phyloP scores from a whole-genome alignment of 169 alveolate genomes.

The Theileria luwenshuni region DNA sequence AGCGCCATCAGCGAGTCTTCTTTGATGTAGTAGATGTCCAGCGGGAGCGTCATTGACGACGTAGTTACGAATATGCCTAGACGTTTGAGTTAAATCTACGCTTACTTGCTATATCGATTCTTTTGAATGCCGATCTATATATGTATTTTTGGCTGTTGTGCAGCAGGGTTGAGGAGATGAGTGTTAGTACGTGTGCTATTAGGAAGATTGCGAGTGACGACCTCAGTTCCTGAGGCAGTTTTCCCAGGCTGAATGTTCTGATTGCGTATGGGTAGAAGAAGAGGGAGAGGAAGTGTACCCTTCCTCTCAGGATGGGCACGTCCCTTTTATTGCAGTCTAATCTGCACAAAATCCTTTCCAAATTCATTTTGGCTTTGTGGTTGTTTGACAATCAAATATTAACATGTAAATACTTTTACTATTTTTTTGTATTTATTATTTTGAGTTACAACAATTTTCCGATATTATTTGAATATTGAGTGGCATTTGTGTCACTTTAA shows the following conservation, averaged over 20 bases:
- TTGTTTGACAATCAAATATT: too few relatives aligned
- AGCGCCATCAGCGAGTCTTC: background rate
- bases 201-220: slow-evolving; percentile 16
- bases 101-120: slow-evolving; percentile 49
- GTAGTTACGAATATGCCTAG: background rate
- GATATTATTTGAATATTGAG: too few relatives aligned
- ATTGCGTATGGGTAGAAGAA: slow-evolving; percentile 43
- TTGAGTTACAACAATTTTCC: too few relatives aligned
- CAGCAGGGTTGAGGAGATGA: slow-evolving; percentile 39
- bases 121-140: slow-evolving; percentile 34
- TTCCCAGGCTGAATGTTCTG: slow-evolving; percentile 37
- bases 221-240: slow-evolving; percentile 11
- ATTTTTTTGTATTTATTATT: too few relatives aligned
- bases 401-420: too few relatives aligned
- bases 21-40: background rate
- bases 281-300: slow-evolving; percentile 13
- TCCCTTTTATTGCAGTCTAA: background rate
- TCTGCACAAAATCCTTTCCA: background rate
- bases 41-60: background rate
- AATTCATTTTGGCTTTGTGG: too few relatives aligned
- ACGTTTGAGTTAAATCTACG: background rate
- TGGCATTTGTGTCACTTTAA: too few relatives aligned
- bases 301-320: slow-evolving; percentile 68
- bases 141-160: slow-evolving; percentile 29
- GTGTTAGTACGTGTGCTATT: slow-evolving; percentile 25